Base-by-base conservation (phyloP, 495 filamentous ascomycete genomes). In the Penicillium coffeae region DNA sequence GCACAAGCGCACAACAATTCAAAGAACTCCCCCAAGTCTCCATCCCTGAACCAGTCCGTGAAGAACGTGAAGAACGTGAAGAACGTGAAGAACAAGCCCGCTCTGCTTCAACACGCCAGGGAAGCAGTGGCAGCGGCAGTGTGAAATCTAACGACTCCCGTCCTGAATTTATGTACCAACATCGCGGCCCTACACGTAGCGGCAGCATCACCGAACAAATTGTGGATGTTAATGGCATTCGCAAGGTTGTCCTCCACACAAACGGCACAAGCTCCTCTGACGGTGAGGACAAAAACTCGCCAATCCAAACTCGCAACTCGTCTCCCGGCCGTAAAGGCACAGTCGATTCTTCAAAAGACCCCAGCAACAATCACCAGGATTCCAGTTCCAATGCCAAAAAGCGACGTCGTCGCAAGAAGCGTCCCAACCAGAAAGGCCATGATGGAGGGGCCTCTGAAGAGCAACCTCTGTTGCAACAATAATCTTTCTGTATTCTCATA, bases 201-300 rank as follows among this genome's bases (percentile, higher is more conserved):
- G 90, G 90, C 9, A 90, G 85, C 64, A 95, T 96, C 57, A 92
- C 89, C 0, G 89, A 95, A 66, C 90, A 90, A 57, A 77, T 90
- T 15, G 71, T 94, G 32, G 88, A 95, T 62, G 74, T 86, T 9
- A 85, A 86, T 37, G 90, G 90, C 1, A 77, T 94, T 25, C 83
- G 85, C 35, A 96, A 96, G 69, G 81, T 93, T 9, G 82, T 96
- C 8, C 78, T 96, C 9, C 86, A 91, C 54, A 82, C 85, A 33
- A 85, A 77, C 15, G 81, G 77, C 56, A 78, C 74, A 25, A 76
- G 72, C 34, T 73, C 71, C 3, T 74, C 71, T 0, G 68, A 72
- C 1, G 51, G 47, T 3, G 72, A 73, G 35, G 44, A 44, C 10
- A 45, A 43, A 32, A 32, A 13, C 2, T 49, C 51, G 8, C 21